Percentiles rank a stretch among this genome's conserved stretches.
phyloP scores from a whole-genome alignment of 495 filamentous ascomycete species.

The Massariosphaeria phaeospora region DNA sequence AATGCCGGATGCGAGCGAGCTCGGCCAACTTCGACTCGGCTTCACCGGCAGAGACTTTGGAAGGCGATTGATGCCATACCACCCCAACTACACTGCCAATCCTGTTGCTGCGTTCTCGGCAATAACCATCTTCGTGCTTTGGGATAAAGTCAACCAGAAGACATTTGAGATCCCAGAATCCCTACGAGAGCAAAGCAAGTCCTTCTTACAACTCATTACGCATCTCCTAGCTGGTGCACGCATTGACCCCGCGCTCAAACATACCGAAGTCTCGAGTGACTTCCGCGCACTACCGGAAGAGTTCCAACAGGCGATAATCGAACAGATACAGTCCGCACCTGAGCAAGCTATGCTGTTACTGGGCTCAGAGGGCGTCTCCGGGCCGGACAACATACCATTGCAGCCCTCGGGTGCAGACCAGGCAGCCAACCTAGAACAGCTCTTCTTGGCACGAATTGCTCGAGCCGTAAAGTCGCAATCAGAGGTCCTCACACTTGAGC shows the following conservation, averaged over 20 bases:
- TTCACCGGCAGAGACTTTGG: background rate
- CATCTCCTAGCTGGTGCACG: background rate
- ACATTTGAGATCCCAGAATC: background rate
- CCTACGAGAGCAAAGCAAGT: background rate
- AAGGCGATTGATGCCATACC: conserved; percentile 1
- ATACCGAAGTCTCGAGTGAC: background rate
- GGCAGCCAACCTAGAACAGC: background rate
- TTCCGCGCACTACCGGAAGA: conserved; percentile 6
- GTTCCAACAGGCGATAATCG: conserved; percentile 34
- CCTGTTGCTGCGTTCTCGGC: conserved; percentile 4
- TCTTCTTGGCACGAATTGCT: background rate
- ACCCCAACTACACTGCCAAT: conserved; percentile 1
- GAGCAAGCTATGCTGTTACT: conserved; percentile 3
- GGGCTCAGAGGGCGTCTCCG: background rate
- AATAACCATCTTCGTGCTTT: conserved; percentile 10
- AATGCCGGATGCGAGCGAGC: background rate
- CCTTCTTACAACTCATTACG: conserved; percentile 9
- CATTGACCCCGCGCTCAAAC: background rate
- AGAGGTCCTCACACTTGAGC: conserved; percentile 4
- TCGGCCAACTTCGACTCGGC: background rate
- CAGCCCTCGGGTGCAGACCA: background rate
- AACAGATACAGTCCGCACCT: conserved; percentile 10
- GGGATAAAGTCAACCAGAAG: conserved; percentile 1
- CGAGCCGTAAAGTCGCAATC: background rate
- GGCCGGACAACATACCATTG: too few species aligned